Evolutionary conservation across 1,284 basidiomycete genomes (phyloP).

Genomic region (Pterulicium gracile): DNA sequence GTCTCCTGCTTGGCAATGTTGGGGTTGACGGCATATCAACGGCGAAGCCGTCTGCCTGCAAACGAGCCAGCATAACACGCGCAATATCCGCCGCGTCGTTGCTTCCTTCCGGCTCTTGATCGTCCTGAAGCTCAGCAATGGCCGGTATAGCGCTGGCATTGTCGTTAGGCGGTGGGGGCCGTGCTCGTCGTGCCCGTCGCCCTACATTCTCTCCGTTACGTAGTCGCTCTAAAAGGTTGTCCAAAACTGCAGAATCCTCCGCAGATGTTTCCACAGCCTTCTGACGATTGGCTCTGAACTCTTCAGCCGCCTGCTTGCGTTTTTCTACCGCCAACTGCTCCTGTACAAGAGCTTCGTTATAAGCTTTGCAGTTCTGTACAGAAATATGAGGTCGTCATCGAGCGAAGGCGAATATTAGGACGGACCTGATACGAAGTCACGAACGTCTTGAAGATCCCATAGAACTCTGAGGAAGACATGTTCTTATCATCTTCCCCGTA

Average conservation of each 20-base stretch:
- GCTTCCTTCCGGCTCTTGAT: conserved; percentile 23
- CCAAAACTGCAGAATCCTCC: conserved; percentile 59
- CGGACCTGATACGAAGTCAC: conserved; percentile 82
- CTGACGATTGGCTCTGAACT: conserved; percentile 44
- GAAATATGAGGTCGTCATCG: conserved; percentile 7
- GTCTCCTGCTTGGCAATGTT: background rate
- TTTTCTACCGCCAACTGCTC: conserved; percentile 54
- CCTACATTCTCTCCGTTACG: conserved; percentile 55
- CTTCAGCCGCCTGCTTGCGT: conserved; percentile 54
- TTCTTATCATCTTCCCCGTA: conserved; percentile 88
- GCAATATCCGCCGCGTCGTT: conserved; percentile 51
- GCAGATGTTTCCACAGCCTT: conserved; percentile 36
- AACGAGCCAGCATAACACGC: conserved; percentile 60
- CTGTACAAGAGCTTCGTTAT: conserved; percentile 63
- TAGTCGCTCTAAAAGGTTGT: conserved; percentile 65
- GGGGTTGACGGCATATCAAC: background rate
- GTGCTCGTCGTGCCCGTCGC: conserved; percentile 44
- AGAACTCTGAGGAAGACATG: conserved; percentile 80
- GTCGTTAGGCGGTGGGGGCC: conserved; percentile 26
- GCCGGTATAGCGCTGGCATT: conserved; percentile 25
- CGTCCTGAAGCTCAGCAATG: conserved; percentile 26
- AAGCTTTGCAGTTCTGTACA: conserved; percentile 73
- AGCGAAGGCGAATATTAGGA: conserved; percentile 6
- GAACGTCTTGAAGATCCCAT: conserved; percentile 91
- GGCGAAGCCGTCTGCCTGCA: conserved; percentile 43